Evolutionary conservation across 371 early-diverging fungal genomes (phyloP).

Genomic region (Rhizomucor pusillus): DNA sequence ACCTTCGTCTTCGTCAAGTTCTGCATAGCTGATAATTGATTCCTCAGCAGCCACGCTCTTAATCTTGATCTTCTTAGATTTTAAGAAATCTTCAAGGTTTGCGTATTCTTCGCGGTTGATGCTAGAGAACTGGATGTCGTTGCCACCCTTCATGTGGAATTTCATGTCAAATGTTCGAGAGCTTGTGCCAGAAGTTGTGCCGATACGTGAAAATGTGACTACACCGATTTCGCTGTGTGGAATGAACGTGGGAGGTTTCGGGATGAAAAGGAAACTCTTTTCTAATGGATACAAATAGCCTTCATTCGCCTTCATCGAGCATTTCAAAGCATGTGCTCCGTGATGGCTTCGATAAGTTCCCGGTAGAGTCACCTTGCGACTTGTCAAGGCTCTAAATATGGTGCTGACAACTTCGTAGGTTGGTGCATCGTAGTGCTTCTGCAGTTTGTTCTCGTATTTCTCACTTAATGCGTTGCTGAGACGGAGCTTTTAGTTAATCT

Average conservation of each 20-base stretch:
- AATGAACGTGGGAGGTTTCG: slow-evolving; percentile 93
- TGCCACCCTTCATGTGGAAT: slow-evolving; percentile 78
- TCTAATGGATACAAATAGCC: slow-evolving; percentile 96
- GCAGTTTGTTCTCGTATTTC: slow-evolving; percentile 78
- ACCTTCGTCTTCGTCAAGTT: slow-evolving; percentile 62
- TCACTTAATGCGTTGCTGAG: slow-evolving; percentile 55
- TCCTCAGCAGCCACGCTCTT: slow-evolving; percentile 72
- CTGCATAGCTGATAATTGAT: slow-evolving; percentile 54
- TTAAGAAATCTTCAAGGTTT: slow-evolving; percentile 77
- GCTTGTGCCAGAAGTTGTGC: slow-evolving; percentile 57
- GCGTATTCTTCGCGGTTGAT: slow-evolving; percentile 90
- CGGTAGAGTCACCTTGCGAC: slow-evolving; percentile 77
- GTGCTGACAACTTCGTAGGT: slow-evolving; percentile 87
- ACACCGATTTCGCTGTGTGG: slow-evolving; percentile 82
- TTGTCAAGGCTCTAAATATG: slow-evolving; percentile 87
- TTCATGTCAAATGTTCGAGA: slow-evolving; percentile 93
- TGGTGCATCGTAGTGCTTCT: slow-evolving; percentile 87
- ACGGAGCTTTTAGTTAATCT: no score
- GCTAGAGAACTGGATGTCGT: slow-evolving; percentile 83
- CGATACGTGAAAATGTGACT: slow-evolving; percentile 93
- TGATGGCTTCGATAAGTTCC: slow-evolving; percentile 69
- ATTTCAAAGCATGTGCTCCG: slow-evolving; percentile 86
- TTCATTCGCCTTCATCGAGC: slow-evolving; percentile 98
- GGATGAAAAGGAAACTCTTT: slow-evolving; percentile 90
- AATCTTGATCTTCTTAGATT: slow-evolving; percentile 81